A percentile compares a stretch with the other conserved stretches of the same genome.
phyloP scores from a whole-genome alignment of 805 yeast species.

The Diddensiella transvaalensis region DNA sequence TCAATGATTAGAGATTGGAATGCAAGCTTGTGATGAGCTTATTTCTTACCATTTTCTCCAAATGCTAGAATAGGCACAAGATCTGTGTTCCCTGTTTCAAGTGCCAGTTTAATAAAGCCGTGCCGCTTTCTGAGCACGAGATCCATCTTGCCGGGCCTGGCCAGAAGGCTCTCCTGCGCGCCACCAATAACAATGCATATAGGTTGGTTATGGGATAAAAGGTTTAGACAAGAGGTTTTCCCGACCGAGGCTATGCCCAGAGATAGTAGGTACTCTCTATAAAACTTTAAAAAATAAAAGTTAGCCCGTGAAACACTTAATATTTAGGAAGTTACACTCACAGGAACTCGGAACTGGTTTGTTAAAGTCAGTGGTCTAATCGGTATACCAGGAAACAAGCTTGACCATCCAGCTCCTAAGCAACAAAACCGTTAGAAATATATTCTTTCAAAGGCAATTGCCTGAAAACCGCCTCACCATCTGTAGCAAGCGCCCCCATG shows the following conservation, averaged over 20 bases:
- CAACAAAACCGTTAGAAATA: not conserved
- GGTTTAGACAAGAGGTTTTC: conserved; percentile 60
- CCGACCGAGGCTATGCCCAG: conserved; percentile 85
- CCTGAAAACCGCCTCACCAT: conserved; percentile 41
- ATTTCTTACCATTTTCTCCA: conserved; percentile 66
- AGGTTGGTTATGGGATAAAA: conserved; percentile 63
- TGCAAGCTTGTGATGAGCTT: not conserved
- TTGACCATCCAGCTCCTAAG: conserved; percentile 49
- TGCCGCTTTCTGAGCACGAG: conserved; percentile 72
- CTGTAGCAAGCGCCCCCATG: conserved; percentile 78
- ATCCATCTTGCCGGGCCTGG: conserved; percentile 56
- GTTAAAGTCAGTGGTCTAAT: conserved; percentile 74
- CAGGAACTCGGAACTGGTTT: conserved; percentile 80
- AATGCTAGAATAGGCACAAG: conserved; percentile 87
- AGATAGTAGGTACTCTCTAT: conserved; percentile 77
- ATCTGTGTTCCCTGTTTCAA: conserved; percentile 70
- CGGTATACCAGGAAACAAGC: conserved; percentile 78
- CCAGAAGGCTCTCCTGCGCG: conserved; percentile 80
- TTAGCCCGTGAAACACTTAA: too few relatives aligned
- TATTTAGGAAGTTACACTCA: not conserved
- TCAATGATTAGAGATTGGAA: not conserved
- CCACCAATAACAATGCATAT: conserved; percentile 94
- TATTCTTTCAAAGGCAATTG: not conserved
- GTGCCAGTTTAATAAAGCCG: conserved; percentile 86
- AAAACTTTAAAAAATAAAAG: conserved; percentile 44